These are phyloP conservation scores for Tetraselmis striata DNA, from an alignment of 139 green algal species.

Conservation along the genomic window DNA sequence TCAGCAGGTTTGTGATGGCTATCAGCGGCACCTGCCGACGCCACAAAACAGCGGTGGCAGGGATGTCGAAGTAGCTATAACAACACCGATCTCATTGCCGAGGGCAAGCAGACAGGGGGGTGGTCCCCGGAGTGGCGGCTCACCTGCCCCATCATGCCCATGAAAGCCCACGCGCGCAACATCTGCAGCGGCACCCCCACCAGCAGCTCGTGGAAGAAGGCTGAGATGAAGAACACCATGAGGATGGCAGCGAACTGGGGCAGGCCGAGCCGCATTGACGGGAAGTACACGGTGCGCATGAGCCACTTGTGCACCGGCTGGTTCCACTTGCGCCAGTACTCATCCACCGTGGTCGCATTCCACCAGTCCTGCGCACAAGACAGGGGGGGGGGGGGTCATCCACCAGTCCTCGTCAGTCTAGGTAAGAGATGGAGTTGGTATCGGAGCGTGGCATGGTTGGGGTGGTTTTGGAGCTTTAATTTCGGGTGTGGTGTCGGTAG, in stretches of 20 bases:
- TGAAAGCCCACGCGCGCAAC: slow-evolving; percentile 70
- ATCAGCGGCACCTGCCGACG: slow-evolving; percentile 75
- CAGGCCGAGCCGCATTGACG: slow-evolving; percentile 38
- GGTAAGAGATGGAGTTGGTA: too few species aligned
- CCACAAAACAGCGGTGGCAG: too few species aligned
- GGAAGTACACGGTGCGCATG: slow-evolving; percentile 87
- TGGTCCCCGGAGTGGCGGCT: too few species aligned
- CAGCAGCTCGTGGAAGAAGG: slow-evolving; percentile 77
- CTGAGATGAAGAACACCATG: slow-evolving; percentile 72
- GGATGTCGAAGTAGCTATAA: too few species aligned
- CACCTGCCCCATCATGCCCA: slow-evolving; percentile 71
- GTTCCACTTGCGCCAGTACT: slow-evolving; percentile 94
- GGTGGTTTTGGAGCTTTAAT: too few species aligned
- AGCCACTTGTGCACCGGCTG: slow-evolving; percentile 92
- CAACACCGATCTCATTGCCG: too few species aligned
- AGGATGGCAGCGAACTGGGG: slow-evolving; percentile 32
- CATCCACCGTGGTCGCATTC: slow-evolving; percentile 81
- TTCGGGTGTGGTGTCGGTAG: too few species aligned
- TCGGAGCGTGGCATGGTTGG: too few species aligned
- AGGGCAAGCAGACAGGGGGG: too few species aligned
- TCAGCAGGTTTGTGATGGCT: slow-evolving; percentile 50
- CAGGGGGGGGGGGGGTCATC: neutral
- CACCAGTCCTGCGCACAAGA: slow-evolving; percentile 70
- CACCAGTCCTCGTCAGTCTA: neutral
- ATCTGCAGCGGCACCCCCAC: slow-evolving; percentile 85